Evolutionary conservation across 2,329 filamentous ascomycete genomes (phyloP).

Genomic region (Pleurostoma richardsiae): DNA sequence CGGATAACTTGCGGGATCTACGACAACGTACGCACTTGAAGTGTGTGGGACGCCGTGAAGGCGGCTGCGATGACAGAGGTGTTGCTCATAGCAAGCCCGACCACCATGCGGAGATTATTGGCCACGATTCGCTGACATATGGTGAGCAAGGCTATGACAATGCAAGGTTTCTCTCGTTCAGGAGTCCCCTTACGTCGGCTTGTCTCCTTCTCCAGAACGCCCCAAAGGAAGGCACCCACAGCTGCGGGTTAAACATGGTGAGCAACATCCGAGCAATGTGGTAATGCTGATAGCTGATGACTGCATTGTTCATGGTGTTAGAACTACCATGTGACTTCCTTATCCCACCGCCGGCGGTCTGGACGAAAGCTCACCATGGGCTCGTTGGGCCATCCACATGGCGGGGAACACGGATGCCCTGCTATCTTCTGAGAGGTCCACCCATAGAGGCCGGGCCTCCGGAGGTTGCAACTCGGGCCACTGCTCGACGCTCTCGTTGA

Average conservation of each 20-base stretch:
- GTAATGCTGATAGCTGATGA: slow-evolving; percentile 32
- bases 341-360: too few species aligned
- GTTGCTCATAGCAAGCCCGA: slow-evolving; percentile 20
- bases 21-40: too few species aligned
- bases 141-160: too few species aligned
- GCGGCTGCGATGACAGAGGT: slow-evolving; percentile 13
- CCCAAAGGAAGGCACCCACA: slow-evolving; percentile 15
- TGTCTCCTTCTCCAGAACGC: slow-evolving; percentile 12
- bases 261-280: slow-evolving; percentile 31
- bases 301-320: too few species aligned
- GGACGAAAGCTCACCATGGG: slow-evolving; percentile 6
- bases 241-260: slow-evolving; percentile 29
- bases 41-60: slow-evolving; percentile 17
- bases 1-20: too few species aligned
- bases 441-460: neutral
- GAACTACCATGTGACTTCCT: too few species aligned
- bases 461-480: slow-evolving; percentile 16
- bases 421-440: neutral
- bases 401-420: slow-evolving; percentile 6
- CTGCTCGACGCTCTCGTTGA: slow-evolving; percentile 12
- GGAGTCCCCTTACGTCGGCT: slow-evolving; percentile 14
- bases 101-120: slow-evolving; percentile 13
- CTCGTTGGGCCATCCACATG: slow-evolving; percentile 8
- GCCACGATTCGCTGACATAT: too few species aligned
- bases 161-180: too few species aligned